Conservation (phyloP, 2,329 filamentous ascomycete species). For the Neophaeococcomyces mojaviensis region DNA sequence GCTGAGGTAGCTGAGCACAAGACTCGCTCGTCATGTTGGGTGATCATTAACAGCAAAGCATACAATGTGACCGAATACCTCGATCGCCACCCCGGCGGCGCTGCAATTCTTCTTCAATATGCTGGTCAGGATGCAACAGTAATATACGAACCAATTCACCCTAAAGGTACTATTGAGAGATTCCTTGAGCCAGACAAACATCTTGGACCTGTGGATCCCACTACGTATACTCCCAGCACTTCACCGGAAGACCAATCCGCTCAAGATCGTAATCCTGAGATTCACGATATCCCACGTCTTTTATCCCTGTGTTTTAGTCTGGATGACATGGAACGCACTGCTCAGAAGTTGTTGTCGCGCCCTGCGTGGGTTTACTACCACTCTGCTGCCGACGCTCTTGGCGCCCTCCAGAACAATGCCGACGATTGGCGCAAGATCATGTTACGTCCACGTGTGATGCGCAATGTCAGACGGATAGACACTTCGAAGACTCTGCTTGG, state of each 20-base stretch:
- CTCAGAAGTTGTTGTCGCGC: conserved; percentile 6
- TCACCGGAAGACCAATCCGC: too few species aligned
- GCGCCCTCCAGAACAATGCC: conserved; percentile 17
- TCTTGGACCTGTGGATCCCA: conserved; percentile 5
- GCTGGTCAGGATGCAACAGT: conserved; percentile 69
- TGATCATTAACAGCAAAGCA: conserved; percentile 74
- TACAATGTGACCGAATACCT: conserved; percentile 77
- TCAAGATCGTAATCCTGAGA: too few species aligned
- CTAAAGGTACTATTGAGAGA: conserved; percentile 9
- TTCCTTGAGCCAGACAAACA: conserved; percentile 8
- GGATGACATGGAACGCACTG: conserved; percentile 12
- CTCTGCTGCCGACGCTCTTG: conserved; percentile 16
- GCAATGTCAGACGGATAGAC: conserved; percentile 27
- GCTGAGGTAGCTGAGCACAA: conserved; percentile 77
- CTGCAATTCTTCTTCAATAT: conserved; percentile 82
- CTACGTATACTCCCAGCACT: neutral
- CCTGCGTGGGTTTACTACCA: conserved; percentile 14
- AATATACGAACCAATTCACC: conserved; percentile 14
- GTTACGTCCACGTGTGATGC: conserved; percentile 39
- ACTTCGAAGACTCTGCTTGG: conserved; percentile 27
- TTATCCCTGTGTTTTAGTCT: conserved; percentile 13
- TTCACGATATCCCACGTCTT: too few species aligned
- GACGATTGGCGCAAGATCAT: conserved; percentile 17
- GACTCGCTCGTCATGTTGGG: conserved; percentile 70
- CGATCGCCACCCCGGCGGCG: conserved; percentile 78